Conservation (phyloP, 352 stramenopile genomes). For the Pythium aphanidermatum region DNA sequence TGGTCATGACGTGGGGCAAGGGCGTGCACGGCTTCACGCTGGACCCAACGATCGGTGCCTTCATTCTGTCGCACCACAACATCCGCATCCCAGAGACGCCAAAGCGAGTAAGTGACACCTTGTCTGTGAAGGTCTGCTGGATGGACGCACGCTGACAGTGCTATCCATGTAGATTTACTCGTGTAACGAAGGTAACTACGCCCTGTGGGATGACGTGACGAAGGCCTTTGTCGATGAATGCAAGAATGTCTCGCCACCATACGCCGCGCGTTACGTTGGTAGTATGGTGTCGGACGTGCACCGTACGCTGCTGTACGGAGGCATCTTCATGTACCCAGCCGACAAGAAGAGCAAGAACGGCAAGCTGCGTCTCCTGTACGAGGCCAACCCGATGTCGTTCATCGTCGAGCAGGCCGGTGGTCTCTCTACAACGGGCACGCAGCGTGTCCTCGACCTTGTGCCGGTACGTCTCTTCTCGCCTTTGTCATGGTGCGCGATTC, state of each 20-base stretch:
- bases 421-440: conserved; percentile 91
- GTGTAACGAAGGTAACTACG: conserved; percentile 98
- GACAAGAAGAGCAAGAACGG: conserved; percentile 90
- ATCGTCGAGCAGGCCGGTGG: conserved; percentile 97
- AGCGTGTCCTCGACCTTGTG: conserved; percentile 92
- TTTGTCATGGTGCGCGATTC: not conserved
- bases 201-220: conserved; percentile 93
- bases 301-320: conserved; percentile 97
- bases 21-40: conserved; percentile 97
- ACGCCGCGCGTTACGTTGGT: conserved; percentile 94
- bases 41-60: conserved; percentile 97
- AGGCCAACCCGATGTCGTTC: conserved; percentile 99
- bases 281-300: conserved; percentile 99
- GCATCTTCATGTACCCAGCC: conserved; percentile 97
- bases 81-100: conserved; percentile 92
- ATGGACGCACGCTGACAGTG: too few relatives aligned
- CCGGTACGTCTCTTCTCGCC: conserved; percentile 43
- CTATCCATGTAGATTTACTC: conserved; percentile 94
- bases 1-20: conserved; percentile 95
- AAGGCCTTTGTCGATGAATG: conserved; percentile 83
- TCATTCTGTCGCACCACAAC: conserved; percentile 94
- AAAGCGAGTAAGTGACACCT: conserved; percentile 52
- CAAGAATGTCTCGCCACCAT: conserved; percentile 72
- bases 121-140: not conserved
- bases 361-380: conserved; percentile 98